These are phyloP conservation scores for Trichoderma sp. DNA, from an alignment of 2,329 filamentous ascomycete species.

Conservation along the genomic window DNA sequence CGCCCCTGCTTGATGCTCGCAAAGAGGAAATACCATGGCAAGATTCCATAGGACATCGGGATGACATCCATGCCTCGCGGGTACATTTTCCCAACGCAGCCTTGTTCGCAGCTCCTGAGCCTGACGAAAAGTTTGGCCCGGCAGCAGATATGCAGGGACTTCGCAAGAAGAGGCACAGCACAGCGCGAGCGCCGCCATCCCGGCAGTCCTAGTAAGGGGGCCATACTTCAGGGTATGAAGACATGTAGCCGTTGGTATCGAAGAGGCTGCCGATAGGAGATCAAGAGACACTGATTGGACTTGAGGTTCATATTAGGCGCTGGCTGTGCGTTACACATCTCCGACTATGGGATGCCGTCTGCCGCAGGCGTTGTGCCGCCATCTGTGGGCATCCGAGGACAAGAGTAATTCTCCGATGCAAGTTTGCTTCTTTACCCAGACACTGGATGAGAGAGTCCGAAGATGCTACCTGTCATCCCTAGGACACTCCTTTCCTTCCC, in stretches of 20 bases:
- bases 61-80: neutral
- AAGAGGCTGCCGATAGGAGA: slow-evolving; percentile 5
- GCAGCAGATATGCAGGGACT: neutral
- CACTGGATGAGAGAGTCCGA: slow-evolving; percentile 10
- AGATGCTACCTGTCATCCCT: neutral
- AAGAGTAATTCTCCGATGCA: slow-evolving; percentile 28
- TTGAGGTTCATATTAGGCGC: neutral
- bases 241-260: neutral
- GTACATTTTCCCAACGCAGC: neutral
- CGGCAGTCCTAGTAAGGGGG: neutral
- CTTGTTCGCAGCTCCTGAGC: neutral
- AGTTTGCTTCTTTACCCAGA: slow-evolving; percentile 21
- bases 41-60: neutral
- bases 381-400: slow-evolving; percentile 5
- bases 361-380: slow-evolving; percentile 8
- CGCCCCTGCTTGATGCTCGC: neutral
- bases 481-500: neutral
- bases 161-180: neutral
- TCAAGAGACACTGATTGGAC: neutral
- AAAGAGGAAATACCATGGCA: neutral
- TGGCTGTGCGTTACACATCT: slow-evolving; percentile 8
- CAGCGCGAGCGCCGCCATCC: neutral
- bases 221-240: too few species aligned
- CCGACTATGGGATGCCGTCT: slow-evolving; percentile 12
- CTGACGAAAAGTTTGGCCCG: neutral